phyloP scores from a whole-genome alignment of 169 alveolate species.

The Pseudocohnilembus persalinus region DNA sequence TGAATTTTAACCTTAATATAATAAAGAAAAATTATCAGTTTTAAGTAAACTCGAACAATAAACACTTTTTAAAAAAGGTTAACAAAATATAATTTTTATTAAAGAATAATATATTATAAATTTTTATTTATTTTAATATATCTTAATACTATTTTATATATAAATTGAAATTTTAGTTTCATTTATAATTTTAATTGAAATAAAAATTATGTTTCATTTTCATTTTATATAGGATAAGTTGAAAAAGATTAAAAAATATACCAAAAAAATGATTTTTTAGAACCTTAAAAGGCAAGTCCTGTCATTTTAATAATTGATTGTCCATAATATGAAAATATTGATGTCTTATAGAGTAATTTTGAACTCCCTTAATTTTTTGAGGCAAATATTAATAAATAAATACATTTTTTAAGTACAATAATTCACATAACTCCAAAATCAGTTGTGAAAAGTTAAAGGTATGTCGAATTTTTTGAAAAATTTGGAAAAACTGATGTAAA shows the following conservation, averaged over 20 bases:
- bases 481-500: background rate
- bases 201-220: background rate
- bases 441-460: background rate
- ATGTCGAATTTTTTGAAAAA: background rate
- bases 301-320: background rate
- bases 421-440: background rate
- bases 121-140: too few relatives aligned
- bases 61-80: background rate
- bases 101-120: too few relatives aligned
- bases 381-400: background rate
- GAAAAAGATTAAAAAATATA: too few relatives aligned
- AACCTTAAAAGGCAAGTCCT: background rate
- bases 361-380: background rate
- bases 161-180: too few relatives aligned
- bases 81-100: too few relatives aligned
- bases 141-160: too few relatives aligned
- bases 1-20: background rate
- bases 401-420: background rate
- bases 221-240: background rate
- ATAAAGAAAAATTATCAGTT: background rate
- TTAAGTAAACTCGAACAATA: background rate
- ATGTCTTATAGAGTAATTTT: background rate
- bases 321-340: background rate
- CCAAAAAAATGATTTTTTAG: background rate
- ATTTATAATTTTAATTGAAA: too few relatives aligned